A percentile compares a stretch with the other conserved stretches of the same genome.
phyloP scores from a whole-genome alignment of 2,329 filamentous ascomycete genomes.

The Alternaria sp. region DNA sequence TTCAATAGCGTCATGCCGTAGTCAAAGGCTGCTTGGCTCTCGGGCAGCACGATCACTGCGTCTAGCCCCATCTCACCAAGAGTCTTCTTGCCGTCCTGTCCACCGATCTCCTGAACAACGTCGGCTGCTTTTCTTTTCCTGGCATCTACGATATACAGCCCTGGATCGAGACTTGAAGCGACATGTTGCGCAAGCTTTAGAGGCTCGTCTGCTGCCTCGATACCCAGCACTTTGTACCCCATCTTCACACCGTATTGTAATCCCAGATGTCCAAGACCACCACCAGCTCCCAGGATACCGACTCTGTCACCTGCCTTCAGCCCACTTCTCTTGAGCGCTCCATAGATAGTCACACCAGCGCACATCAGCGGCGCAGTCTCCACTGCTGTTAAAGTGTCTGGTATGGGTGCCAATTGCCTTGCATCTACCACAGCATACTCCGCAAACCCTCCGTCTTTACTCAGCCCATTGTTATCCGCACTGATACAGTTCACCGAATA shows the following conservation, averaged over 20 bases:
- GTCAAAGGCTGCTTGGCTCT: conserved; percentile 58
- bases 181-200: conserved; percentile 46
- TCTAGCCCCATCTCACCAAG: conserved; percentile 56
- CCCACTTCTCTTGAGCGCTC: conserved; percentile 50
- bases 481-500: conserved; percentile 54
- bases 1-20: conserved; percentile 56
- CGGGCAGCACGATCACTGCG: conserved; percentile 57
- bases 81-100: conserved; percentile 47
- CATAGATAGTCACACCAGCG: conserved; percentile 54
- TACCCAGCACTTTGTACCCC: conserved; percentile 49
- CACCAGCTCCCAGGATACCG: conserved; percentile 53
- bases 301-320: conserved; percentile 46
- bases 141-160: conserved; percentile 53
- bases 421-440: conserved; percentile 56
- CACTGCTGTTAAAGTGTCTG: conserved; percentile 44
- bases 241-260: conserved; percentile 42
- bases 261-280: conserved; percentile 44
- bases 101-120: conserved; percentile 45
- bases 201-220: conserved; percentile 51
- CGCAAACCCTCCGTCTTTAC: conserved; percentile 51
- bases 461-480: conserved; percentile 44
- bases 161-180: conserved; percentile 31
- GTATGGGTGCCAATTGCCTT: conserved; percentile 49
- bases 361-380: conserved; percentile 56
- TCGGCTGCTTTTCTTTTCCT: conserved; percentile 41